phyloP scores from a whole-genome alignment of 2,329 filamentous ascomycete genomes.

The Knufia petricola region DNA sequence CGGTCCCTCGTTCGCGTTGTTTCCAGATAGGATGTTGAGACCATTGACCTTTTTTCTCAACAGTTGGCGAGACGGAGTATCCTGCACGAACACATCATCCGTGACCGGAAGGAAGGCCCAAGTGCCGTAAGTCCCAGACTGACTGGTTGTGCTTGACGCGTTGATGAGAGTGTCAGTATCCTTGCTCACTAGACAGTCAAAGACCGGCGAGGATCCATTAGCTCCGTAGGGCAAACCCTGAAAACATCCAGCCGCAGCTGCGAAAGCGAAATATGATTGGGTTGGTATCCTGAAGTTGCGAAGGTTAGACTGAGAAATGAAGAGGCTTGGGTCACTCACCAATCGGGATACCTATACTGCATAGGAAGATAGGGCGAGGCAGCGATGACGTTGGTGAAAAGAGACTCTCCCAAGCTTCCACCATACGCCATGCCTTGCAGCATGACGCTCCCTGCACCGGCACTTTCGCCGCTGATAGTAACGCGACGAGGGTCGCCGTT shows the following conservation, averaged over 20 bases:
- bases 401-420: conserved; percentile 29
- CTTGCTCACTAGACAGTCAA: conserved; percentile 34
- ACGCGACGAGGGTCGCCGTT: conserved; percentile 43
- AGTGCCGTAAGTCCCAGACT: conserved; percentile 30
- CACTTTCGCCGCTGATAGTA: conserved; percentile 43
- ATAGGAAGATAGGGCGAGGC: conserved; percentile 46
- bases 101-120: conserved; percentile 39
- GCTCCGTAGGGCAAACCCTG: conserved; percentile 25
- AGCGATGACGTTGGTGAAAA: conserved; percentile 32
- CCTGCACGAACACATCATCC: conserved; percentile 32
- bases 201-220: conserved; percentile 26
- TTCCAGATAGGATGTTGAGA: conserved; percentile 29
- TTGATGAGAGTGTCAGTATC: conserved; percentile 31
- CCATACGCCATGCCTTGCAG: conserved; percentile 48
- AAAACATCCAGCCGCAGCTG: conserved; percentile 33
- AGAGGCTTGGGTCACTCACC: too few relatives aligned
- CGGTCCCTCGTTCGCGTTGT: conserved; percentile 45
- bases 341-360: conserved; percentile 43
- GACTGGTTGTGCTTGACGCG: conserved; percentile 29
- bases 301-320: too few relatives aligned
- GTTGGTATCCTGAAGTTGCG: conserved; percentile 38
- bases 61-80: conserved; percentile 32
- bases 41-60: conserved; percentile 31
- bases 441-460: conserved; percentile 43
- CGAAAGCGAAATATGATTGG: conserved; percentile 39